phyloP scores from a whole-genome alignment of 2,329 filamentous ascomycete species.

The Parafenestella ontariensis region DNA sequence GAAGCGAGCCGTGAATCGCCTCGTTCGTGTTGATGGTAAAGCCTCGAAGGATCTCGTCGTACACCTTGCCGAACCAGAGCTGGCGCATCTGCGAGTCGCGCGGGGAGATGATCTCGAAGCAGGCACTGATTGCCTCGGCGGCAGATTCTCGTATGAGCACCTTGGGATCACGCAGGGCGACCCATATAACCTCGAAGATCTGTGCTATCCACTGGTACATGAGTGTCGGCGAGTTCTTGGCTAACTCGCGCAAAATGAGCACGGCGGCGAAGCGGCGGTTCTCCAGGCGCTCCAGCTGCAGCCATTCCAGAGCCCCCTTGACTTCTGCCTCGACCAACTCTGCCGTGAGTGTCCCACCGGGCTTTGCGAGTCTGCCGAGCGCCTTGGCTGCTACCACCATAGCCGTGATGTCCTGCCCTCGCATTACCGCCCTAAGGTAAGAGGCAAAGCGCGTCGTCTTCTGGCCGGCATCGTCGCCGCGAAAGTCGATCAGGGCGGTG shows the following conservation, averaged over 20 bases:
- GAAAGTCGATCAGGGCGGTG: constrained; percentile 93
- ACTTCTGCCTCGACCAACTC: constrained; percentile 97
- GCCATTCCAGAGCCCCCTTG: constrained; percentile 94
- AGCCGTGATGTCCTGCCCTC: constrained; percentile 88
- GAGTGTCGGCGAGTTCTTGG: constrained; percentile 89
- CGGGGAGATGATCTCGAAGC: constrained; percentile 93
- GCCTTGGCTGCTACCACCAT: constrained; percentile 91
- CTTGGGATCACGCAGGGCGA: constrained; percentile 86
- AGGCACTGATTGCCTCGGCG: constrained; percentile 90
- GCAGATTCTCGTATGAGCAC: constrained; percentile 91
- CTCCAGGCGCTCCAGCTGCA: constrained; percentile 93
- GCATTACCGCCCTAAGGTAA: constrained; percentile 84
- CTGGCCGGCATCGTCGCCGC: constrained; percentile 88
- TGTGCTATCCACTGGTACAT: constrained; percentile 96
- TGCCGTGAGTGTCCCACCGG: constrained; percentile 91
- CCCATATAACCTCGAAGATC: constrained; percentile 96
- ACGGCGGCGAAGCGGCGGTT: constrained; percentile 93
- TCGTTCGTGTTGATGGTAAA: constrained; percentile 81
- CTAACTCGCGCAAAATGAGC: constrained; percentile 86
- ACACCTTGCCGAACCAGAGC: constrained; percentile 89
- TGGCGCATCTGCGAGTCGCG: constrained; percentile 88
- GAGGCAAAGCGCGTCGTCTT: constrained; percentile 96
- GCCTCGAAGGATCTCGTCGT: constrained; percentile 81
- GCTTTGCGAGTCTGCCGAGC: constrained; percentile 87
- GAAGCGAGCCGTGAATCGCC: constrained; percentile 88